Conservation (phyloP, 345 rosid species). For the Acer yangbiense region DNA sequence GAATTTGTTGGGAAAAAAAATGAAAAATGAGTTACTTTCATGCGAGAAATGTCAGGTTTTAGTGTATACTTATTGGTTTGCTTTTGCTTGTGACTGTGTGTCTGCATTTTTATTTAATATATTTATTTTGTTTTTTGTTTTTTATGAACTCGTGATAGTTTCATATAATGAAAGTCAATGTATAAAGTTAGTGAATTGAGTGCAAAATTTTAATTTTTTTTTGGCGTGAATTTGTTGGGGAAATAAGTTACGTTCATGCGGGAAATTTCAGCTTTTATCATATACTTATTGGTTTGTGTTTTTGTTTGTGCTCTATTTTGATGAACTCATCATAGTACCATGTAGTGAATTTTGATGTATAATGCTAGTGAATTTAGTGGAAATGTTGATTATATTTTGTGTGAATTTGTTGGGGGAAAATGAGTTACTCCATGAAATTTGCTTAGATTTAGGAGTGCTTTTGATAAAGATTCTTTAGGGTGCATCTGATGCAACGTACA, state of each 20-base stretch:
- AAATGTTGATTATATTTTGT: not conserved
- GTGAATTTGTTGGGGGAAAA: not conserved
- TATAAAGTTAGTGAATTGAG: not conserved
- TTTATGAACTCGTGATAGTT: not conserved
- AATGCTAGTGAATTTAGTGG: not conserved
- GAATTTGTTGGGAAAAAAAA: not conserved
- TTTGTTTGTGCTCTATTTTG: not conserved
- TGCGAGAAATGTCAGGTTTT: constrained; percentile 14
- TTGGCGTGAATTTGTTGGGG: not conserved
- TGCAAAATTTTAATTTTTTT: not conserved
- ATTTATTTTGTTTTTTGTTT: too few relatives aligned
- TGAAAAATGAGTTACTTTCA: not conserved
- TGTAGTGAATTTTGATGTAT: not conserved
- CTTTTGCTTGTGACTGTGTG: not conserved
- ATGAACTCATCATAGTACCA: not conserved
- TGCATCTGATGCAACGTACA: not conserved
- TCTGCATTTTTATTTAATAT: too few relatives aligned
- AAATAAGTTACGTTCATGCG: not conserved
- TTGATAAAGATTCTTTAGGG: not conserved
- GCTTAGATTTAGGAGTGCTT: not conserved
- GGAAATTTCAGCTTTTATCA: constrained; percentile 18
- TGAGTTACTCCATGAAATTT: not conserved
- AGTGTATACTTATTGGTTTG: not conserved
- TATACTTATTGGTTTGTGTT: not conserved
- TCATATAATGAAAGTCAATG: not conserved